Conservation (phyloP, 345 rosid genomes). For the Eutrema yunnanense region DNA sequence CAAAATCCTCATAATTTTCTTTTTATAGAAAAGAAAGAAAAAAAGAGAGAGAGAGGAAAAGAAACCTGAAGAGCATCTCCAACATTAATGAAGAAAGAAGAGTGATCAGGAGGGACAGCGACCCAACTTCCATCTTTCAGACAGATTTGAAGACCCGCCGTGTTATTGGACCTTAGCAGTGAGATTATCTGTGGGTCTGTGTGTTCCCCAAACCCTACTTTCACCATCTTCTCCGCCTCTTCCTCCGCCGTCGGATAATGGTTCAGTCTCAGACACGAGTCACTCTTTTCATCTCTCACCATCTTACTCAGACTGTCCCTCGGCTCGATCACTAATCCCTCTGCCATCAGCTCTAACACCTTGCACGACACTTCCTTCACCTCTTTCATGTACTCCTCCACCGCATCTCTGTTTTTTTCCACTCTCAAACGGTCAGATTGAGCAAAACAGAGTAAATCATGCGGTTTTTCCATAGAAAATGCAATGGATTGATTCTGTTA, state of each 20-base stretch:
- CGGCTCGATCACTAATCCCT: slow-evolving; percentile 50
- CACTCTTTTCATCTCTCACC: slow-evolving; percentile 69
- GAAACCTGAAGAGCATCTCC: slow-evolving; percentile 89
- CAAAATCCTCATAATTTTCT: background rate
- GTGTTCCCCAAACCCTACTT: slow-evolving; percentile 82
- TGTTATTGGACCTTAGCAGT: slow-evolving; percentile 76
- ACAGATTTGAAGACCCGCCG: slow-evolving; percentile 78
- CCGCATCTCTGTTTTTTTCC: slow-evolving; percentile 36
- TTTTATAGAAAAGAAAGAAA: background rate
- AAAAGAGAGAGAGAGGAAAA: background rate
- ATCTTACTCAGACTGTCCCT: slow-evolving; percentile 56
- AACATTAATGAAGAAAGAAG: slow-evolving; percentile 82
- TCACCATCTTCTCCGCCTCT: slow-evolving; percentile 21
- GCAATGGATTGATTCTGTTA: background rate
- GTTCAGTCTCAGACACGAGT: slow-evolving; percentile 75
- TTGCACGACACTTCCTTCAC: slow-evolving; percentile 58
- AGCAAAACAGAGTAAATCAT: background rate
- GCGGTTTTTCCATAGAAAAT: background rate
- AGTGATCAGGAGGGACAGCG: slow-evolving; percentile 81
- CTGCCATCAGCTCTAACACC: slow-evolving; percentile 64
- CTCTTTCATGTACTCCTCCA: slow-evolving; percentile 57
- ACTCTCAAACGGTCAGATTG: slow-evolving; percentile 6
- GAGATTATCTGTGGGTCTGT: slow-evolving; percentile 96
- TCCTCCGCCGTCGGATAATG: slow-evolving; percentile 70
- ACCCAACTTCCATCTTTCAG: slow-evolving; percentile 66